Percentiles rank a stretch among this genome's conserved stretches.
These are phyloP conservation scores for Athelia sp. DNA, from an alignment of 1,284 basidiomycete genomes.

Conservation along the genomic window DNA sequence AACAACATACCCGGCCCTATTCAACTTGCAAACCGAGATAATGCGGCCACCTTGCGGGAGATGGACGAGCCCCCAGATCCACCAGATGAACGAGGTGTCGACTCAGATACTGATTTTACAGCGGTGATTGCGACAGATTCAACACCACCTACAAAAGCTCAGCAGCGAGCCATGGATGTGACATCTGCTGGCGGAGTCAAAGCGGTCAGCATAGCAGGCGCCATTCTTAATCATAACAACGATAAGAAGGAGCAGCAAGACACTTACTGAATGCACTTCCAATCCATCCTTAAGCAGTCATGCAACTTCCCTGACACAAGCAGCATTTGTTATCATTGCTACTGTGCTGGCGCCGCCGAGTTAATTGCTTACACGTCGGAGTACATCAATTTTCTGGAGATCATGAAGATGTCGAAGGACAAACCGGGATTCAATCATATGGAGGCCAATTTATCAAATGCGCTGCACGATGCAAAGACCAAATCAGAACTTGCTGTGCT, in stretches of 20 bases:
- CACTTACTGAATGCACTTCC: background rate
- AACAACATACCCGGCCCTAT: conserved; percentile 6
- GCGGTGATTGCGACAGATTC: too few relatives aligned
- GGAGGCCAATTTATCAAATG: conserved; percentile 7
- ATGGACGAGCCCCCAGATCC: conserved; percentile 6
- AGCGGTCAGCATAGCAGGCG: conserved; percentile 17
- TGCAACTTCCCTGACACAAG: background rate
- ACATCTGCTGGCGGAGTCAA: conserved; percentile 22
- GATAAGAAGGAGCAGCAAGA: conserved; percentile 24
- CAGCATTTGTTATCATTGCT: background rate
- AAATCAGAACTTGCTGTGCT: conserved; percentile 9
- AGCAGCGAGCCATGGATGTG: conserved; percentile 10
- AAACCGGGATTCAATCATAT: background rate
- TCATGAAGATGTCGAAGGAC: background rate
- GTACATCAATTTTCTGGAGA: background rate
- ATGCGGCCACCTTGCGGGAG: conserved; percentile 8
- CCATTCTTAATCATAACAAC: conserved; percentile 21
- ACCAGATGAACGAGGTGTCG: background rate
- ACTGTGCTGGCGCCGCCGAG: background rate
- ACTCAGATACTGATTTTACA: too few relatives aligned
- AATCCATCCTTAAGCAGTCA: background rate
- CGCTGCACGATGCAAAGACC: conserved; percentile 7
- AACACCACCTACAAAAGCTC: background rate
- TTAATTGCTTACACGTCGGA: conserved; percentile 1
- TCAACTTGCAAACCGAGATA: conserved; percentile 20